Conservation (phyloP, 1,284 basidiomycete genomes). For the Ganoderma boninense region DNA sequence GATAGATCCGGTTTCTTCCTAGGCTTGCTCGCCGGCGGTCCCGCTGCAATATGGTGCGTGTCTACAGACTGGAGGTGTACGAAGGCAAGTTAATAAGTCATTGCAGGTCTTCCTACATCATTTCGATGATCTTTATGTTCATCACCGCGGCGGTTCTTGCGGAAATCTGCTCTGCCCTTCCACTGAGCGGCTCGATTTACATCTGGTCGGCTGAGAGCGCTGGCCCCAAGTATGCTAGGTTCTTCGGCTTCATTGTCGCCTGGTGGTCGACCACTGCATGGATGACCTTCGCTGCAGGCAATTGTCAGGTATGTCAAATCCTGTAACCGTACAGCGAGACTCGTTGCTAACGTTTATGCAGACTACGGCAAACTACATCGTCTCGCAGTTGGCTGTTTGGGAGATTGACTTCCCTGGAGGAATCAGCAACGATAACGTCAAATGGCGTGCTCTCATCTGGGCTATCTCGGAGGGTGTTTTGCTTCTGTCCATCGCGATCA, state of each 20-base stretch:
- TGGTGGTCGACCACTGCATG: slow-evolving; percentile 92
- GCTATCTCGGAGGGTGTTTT: slow-evolving; percentile 76
- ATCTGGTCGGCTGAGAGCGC: slow-evolving; percentile 92
- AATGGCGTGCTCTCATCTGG: slow-evolving; percentile 88
- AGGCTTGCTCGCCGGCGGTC: slow-evolving; percentile 84
- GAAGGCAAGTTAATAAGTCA: neutral
- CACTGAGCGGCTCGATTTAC: slow-evolving; percentile 88
- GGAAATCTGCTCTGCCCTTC: slow-evolving; percentile 87
- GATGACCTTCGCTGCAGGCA: slow-evolving; percentile 89
- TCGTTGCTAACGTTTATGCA: slow-evolving; percentile 39
- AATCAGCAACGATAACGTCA: slow-evolving; percentile 70
- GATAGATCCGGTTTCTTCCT: slow-evolving; percentile 79
- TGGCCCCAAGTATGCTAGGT: slow-evolving; percentile 82
- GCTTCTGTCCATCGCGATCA: slow-evolving; percentile 76
- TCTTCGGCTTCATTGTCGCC: slow-evolving; percentile 87
- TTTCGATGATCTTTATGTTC: slow-evolving; percentile 84
- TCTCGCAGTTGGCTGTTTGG: slow-evolving; percentile 83
- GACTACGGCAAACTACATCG: slow-evolving; percentile 86
- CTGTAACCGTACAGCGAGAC: neutral
- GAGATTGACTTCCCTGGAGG: slow-evolving; percentile 84
- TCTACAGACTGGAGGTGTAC: neutral
- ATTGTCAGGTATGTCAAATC: slow-evolving; percentile 70
- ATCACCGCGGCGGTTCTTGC: slow-evolving; percentile 87
- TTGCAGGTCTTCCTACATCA: slow-evolving; percentile 78
- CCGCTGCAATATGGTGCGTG: slow-evolving; percentile 79